phyloP scores from a whole-genome alignment of 352 stramenopile species.

The Bremia lactucae region DNA sequence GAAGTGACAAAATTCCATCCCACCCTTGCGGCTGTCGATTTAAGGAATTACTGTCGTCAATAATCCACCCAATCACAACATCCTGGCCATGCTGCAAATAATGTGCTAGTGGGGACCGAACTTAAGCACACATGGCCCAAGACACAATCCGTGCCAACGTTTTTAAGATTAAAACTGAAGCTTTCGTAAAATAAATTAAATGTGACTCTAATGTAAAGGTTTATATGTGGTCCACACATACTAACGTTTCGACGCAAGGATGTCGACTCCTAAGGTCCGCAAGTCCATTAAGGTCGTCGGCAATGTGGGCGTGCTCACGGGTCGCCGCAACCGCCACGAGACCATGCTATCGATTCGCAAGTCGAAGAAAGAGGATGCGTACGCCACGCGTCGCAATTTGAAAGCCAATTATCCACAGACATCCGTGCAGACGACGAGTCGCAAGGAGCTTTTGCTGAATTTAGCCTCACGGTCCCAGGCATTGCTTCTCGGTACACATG shows the following conservation, averaged over 20 bases:
- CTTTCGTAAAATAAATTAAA: background rate
- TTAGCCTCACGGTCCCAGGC: constrained; percentile 69
- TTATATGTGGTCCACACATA: too few species aligned
- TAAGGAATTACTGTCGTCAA: constrained; percentile 38
- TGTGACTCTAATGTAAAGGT: background rate
- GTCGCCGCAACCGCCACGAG: constrained; percentile 74
- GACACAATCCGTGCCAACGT: too few species aligned
- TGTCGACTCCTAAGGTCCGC: constrained; percentile 37
- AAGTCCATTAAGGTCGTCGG: constrained; percentile 70
- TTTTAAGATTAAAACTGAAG: too few species aligned
- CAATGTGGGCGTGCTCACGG: constrained; percentile 60
- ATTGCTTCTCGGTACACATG: constrained; percentile 41
- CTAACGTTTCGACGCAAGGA: too few species aligned
- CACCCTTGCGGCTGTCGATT: constrained; percentile 46
- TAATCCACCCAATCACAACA: constrained; percentile 55
- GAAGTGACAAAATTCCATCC: constrained; percentile 54
- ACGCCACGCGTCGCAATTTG: constrained; percentile 76
- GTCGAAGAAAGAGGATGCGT: constrained; percentile 83
- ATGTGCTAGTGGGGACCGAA: too few species aligned
- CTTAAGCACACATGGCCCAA: too few species aligned
- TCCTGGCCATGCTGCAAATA: constrained; percentile 43
- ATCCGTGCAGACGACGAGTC: constrained; percentile 31
- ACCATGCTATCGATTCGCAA: constrained; percentile 83
- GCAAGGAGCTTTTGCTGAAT: constrained; percentile 69
- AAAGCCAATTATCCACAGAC: constrained; percentile 60